phyloP scores from a whole-genome alignment of 2,329 filamentous ascomycete species.

The Botrytis medusae region DNA sequence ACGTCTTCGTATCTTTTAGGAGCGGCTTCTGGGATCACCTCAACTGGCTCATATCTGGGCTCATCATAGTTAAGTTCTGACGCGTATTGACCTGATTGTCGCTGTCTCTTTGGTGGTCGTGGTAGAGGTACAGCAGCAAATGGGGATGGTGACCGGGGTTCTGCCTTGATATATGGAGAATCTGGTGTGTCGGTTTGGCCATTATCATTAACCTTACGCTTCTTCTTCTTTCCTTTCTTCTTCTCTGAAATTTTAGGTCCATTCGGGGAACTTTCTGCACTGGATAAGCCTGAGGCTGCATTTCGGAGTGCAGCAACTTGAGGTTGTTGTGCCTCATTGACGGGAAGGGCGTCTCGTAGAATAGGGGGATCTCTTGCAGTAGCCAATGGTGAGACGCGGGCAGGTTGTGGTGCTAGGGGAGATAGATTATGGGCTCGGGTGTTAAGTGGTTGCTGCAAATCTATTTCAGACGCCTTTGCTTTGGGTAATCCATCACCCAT shows the following conservation, averaged over 20 bases:
- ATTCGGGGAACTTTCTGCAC: slow-evolving; percentile 58
- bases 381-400: slow-evolving; percentile 63
- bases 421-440: slow-evolving; percentile 69
- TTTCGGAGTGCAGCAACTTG: slow-evolving; percentile 60
- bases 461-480: slow-evolving; percentile 41
- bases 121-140: slow-evolving; percentile 52
- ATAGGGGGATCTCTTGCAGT: slow-evolving; percentile 43
- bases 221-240: slow-evolving; percentile 56
- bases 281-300: slow-evolving; percentile 48
- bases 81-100: slow-evolving; percentile 47
- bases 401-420: slow-evolving; percentile 72
- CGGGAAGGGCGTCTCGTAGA: slow-evolving; percentile 32
- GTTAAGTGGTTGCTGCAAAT: slow-evolving; percentile 44
- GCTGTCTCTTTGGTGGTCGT: slow-evolving; percentile 58
- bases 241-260: slow-evolving; percentile 49
- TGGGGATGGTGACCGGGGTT: slow-evolving; percentile 64
- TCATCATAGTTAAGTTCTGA: slow-evolving; percentile 48
- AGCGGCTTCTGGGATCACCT: slow-evolving; percentile 26
- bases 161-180: slow-evolving; percentile 60
- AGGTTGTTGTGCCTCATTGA: slow-evolving; percentile 44
- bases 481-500: slow-evolving; percentile 41
- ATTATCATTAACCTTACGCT: slow-evolving; percentile 47
- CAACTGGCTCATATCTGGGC: slow-evolving; percentile 45
- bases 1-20: slow-evolving; percentile 30
- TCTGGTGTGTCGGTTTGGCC: slow-evolving; percentile 44